Percentiles rank a stretch among this genome's conserved stretches.
Conservation (phyloP, 164 flowering plant genomes). For the Taxillus chinensis region DNA sequence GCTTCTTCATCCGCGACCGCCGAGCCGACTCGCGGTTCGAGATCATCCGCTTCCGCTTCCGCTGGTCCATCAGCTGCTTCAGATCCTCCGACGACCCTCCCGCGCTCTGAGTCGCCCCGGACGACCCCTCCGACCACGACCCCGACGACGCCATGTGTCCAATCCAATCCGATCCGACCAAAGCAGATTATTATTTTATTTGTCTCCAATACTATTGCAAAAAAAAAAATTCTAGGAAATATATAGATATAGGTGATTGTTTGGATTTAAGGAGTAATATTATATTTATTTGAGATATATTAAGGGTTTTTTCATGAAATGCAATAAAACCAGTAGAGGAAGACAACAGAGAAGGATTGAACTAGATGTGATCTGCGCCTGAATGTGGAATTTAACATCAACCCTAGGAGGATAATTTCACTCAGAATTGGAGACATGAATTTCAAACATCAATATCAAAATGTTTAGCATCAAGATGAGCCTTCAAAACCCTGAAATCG, state of each 20-base stretch:
- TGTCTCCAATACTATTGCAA: no score
- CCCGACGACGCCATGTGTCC: not conserved
- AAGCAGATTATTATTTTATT: no score
- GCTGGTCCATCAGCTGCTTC: not conserved
- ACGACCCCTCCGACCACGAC: not conserved
- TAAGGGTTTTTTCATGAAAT: not conserved
- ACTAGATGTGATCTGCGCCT: not conserved
- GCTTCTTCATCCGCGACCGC: constrained; percentile 3
- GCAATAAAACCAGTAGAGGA: not conserved
- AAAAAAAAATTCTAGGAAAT: no score
- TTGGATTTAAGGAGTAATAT: no score
- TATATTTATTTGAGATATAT: no score
- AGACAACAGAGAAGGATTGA: not conserved
- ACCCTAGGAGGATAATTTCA: not conserved
- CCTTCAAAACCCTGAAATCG: no score
- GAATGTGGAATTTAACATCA: not conserved
- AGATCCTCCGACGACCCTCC: not conserved
- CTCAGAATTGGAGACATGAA: not conserved
- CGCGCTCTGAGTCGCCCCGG: not conserved
- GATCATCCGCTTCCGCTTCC: constrained; percentile 2
- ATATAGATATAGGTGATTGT: no score
- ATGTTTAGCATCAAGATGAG: not conserved
- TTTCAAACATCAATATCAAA: not conserved
- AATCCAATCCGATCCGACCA: not conserved
- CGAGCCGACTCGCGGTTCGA: constrained; percentile 4